These are phyloP conservation scores for Pseudonitzschia pungens DNA, from an alignment of 108 stramenopile species.

Conservation along the genomic window DNA sequence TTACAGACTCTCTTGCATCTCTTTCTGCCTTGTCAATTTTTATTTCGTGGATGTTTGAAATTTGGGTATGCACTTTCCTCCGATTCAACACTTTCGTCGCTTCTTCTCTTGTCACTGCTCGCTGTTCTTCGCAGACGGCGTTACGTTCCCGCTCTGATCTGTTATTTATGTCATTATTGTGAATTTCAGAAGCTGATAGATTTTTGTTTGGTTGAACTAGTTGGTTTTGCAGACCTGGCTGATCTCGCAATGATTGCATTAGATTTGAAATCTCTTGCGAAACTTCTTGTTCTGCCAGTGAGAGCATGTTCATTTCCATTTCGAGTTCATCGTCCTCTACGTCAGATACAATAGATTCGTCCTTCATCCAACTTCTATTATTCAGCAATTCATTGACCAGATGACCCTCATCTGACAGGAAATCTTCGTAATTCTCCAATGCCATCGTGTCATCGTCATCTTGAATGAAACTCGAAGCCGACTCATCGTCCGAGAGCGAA, in stretches of 20 bases:
- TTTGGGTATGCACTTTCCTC: neutral
- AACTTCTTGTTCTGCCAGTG: neutral
- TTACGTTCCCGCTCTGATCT: neutral
- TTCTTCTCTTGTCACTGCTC: neutral
- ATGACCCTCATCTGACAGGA: neutral
- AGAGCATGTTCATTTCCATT: slow-evolving; percentile 1
- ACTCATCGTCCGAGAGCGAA: neutral
- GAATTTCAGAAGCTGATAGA: neutral
- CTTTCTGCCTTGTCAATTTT: neutral
- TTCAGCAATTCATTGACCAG: neutral
- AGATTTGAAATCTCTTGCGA: slow-evolving; percentile 6
- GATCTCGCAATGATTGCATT: neutral
- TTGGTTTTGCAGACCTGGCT: neutral
- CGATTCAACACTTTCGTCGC: neutral
- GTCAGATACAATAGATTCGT: neutral
- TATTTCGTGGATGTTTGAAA: neutral
- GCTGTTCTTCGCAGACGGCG: neutral
- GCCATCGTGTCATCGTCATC: neutral
- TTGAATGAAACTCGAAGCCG: neutral
- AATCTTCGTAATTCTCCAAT: neutral
- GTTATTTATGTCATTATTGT: neutral
- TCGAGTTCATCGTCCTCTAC: neutral
- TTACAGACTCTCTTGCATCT: neutral
- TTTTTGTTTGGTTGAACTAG: neutral
- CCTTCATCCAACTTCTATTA: slow-evolving; percentile 2